These are phyloP conservation scores for Quercus aquifolioides DNA, from an alignment of 306 rosid genomes.

Conservation along the genomic window DNA sequence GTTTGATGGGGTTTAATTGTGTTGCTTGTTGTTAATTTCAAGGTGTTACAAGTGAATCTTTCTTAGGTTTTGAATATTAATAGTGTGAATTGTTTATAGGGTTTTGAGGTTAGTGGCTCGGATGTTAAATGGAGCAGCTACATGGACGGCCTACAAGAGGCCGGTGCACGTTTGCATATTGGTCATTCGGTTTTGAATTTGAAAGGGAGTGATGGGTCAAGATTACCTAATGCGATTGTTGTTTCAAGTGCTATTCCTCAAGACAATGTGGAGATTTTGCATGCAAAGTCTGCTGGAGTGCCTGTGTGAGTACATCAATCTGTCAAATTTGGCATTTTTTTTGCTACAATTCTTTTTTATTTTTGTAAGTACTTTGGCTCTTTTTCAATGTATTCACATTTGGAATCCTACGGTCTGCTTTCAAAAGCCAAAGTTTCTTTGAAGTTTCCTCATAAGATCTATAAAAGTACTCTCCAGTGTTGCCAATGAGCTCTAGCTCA, in stretches of 20 bases:
- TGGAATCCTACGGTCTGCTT: background rate
- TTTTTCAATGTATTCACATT: background rate
- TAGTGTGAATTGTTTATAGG: constrained; percentile 3
- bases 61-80: background rate
- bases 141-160: constrained; percentile 24
- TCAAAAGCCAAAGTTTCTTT: background rate
- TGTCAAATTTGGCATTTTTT: background rate
- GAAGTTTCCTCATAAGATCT: too few species aligned
- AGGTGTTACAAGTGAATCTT: background rate
- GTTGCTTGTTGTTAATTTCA: background rate
- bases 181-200: constrained; percentile 25
- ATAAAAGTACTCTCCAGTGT: too few species aligned
- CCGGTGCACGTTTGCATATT: constrained; percentile 18
- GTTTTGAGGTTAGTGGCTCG: constrained; percentile 34
- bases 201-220: background rate
- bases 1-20: background rate
- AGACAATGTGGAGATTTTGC: constrained; percentile 22
- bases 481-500: too few species aligned
- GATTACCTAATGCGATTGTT: constrained; percentile 17
- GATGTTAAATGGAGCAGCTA: constrained; percentile 31
- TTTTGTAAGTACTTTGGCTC: background rate
- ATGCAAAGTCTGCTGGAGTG: constrained; percentile 23
- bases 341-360: background rate
- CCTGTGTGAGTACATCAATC: constrained; percentile 21
- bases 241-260: constrained; percentile 33